Evolutionary conservation across 148 eudicot species (phyloP), one percentile per base, ranked within the genome.

Genomic region (Linanthus parryae): DNA sequence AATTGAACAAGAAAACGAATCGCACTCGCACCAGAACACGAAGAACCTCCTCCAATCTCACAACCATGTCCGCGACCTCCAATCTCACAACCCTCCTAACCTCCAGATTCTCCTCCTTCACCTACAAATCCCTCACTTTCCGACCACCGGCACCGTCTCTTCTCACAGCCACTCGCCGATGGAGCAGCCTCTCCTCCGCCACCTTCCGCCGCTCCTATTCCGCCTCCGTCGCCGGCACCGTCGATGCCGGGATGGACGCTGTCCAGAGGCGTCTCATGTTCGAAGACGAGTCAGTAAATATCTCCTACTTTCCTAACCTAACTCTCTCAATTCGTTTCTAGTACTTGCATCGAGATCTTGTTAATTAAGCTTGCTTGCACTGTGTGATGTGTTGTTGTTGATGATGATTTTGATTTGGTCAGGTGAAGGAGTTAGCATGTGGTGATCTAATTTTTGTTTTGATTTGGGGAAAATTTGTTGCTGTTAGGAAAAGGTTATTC

Each of bases 231-330:
- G 59, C 61, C 33, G 87, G 5, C 7, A 11, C 7, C 5, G 35
- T 5, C 35, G 55, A 80, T 56, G 59, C 82, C 35, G 52, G 71
- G 63, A 87, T 87, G 95, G 95, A 87, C 41, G 91, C 91, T 56
- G 95, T 87, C 7, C 95, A 87, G 69, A 44, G 88, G 2, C 75
- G 44, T 12, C 57, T 35, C 57, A 34, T 53, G 43, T 37, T 37
- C 31, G 57, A 53, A 0, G 44, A 53, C 18, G 30, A 35, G 44
- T 31, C 16, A 21, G 24, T 40, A 1, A 7, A 25, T 7, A 9
- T 4, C 3, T 11, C 12, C 39, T 8, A 2, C 24, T 11, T 16
- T 27, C 2, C 3, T 16, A 14, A 0, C 22, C 18, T 24, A 11
- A 19, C 8, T 52, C 20, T 27, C 20, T 48, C 10, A 15, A 17